These are phyloP conservation scores for Nitzschia palea DNA, from an alignment of 108 stramenopile species.

Conservation along the genomic window DNA sequence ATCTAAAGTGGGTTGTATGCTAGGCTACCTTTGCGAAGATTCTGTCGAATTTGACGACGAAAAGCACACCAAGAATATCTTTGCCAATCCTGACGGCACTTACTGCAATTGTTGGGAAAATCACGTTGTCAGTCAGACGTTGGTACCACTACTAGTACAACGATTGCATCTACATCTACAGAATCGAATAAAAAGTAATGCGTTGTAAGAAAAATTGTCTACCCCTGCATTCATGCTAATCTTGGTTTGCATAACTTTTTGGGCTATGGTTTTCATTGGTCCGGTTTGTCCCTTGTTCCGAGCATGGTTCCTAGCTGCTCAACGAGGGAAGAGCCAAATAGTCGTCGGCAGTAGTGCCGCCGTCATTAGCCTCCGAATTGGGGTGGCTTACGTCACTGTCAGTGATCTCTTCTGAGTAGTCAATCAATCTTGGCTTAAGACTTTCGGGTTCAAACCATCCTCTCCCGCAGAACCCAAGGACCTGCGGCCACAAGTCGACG, in stretches of 20 bases:
- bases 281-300: not conserved
- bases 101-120: conserved; percentile 70
- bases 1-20: conserved; percentile 16
- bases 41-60: conserved; percentile 23
- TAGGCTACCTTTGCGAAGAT: conserved; percentile 35
- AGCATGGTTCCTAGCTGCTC: conserved; percentile 2
- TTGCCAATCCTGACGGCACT: conserved; percentile 43
- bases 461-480: conserved; percentile 80
- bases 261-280: not conserved
- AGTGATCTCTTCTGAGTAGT: not conserved
- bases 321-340: conserved; percentile 21
- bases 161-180: conserved; percentile 1
- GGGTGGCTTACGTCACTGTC: conserved; percentile 10
- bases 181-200: too few relatives aligned
- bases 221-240: too few relatives aligned
- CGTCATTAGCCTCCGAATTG: not conserved
- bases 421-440: not conserved
- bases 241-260: too few relatives aligned
- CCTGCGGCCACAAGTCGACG: conserved; percentile 76
- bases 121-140: conserved; percentile 13
- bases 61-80: conserved; percentile 18
- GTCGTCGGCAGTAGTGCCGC: not conserved
- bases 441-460: conserved; percentile 77
- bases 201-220: too few relatives aligned
- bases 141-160: conserved; percentile 13